Base-by-base conservation (phyloP, 2,329 filamentous ascomycete genomes). In the Aspergillus floridensis region DNA sequence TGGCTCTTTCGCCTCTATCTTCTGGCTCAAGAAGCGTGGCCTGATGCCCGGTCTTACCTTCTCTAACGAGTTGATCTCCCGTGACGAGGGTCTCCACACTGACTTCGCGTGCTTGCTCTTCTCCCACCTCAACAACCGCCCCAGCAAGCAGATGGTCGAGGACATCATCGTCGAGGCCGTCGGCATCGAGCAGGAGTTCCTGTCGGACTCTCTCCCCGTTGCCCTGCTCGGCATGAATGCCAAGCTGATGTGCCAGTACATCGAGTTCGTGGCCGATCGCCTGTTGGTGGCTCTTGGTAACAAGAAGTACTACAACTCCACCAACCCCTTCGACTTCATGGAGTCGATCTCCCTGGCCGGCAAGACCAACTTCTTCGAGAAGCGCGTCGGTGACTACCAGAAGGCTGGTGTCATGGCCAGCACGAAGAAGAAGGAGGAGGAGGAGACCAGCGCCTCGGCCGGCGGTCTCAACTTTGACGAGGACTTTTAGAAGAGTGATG, bases 331-430 rank as follows among this genome's bases (percentile, higher is more conserved):
- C 77, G 95, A 99, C 84, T 99, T 99, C 80, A 99, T 99, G 95
- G 95, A 99, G 86, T 97, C 96, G 81, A 99, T 99, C 79, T 98
- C 95, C 22, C 86, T 99, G 11, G 91, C 92, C 55, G 95, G 95
- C 80, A 99, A 99, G 90, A 99, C 95, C 77, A 99, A 99, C 88
- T 99, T 99, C 87, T 99, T 99, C 77, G 95, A 99, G 89, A 99
- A 99, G 90, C 92, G 95, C 70, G 95, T 99, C 59, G 95, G 89
- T 77, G 95, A 99, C 74, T 99, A 99, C 86, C 95, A 99, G 82
- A 99, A 99, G 86, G 93, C 95, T 41, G 95, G 95, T 83, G 93
- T 99, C 78, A 96, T 99, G 92, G 89, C 89, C 72, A 93, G 90
- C 81, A 90, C 88, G 70, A 92, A 92, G 82, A 89, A 90, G 79